phyloP scores from a whole-genome alignment of 805 yeast genomes.

The Candida ipomoeae region DNA sequence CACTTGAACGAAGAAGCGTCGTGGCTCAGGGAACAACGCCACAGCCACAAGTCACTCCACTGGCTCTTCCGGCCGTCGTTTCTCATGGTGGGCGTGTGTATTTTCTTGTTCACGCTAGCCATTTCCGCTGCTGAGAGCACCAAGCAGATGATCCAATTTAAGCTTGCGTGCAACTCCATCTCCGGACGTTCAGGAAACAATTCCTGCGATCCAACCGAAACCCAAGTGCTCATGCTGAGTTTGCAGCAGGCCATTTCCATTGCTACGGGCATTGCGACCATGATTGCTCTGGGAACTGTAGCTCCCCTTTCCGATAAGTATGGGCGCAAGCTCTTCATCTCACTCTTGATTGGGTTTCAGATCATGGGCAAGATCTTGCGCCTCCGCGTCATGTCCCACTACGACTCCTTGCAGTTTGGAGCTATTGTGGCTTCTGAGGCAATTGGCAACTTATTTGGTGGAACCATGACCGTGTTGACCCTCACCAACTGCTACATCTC shows the following conservation, averaged over 20 bases:
- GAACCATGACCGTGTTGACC: conserved; percentile 51
- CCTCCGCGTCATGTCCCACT: conserved; percentile 25
- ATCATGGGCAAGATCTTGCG: conserved; percentile 22
- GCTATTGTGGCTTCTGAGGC: conserved; percentile 42
- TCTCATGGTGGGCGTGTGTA: conserved; percentile 40
- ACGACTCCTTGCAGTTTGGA: conserved; percentile 26
- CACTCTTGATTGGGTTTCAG: conserved; percentile 16
- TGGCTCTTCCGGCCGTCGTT: conserved; percentile 61
- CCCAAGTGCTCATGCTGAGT: conserved; percentile 42
- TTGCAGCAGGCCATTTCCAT: conserved; percentile 45
- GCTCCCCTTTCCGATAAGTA: conserved; percentile 35
- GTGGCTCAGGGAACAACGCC: conserved; percentile 49
- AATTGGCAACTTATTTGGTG: conserved; percentile 58
- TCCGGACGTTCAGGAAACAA: conserved; percentile 10
- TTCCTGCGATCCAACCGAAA: conserved; percentile 29
- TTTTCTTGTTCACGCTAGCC: conserved; percentile 44
- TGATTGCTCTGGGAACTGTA: conserved; percentile 54
- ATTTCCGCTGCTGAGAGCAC: conserved; percentile 34
- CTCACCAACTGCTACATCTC: conserved; percentile 65
- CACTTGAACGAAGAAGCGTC: conserved; percentile 38
- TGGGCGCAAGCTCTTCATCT: conserved; percentile 32
- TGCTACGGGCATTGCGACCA: conserved; percentile 40
- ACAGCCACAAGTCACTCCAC: conserved; percentile 36
- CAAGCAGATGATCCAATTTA: conserved; percentile 34
- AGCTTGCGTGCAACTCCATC: conserved; percentile 27